phyloP scores from a whole-genome alignment of 2,329 filamentous ascomycete genomes.

The Aspergillus eucalypticola region DNA sequence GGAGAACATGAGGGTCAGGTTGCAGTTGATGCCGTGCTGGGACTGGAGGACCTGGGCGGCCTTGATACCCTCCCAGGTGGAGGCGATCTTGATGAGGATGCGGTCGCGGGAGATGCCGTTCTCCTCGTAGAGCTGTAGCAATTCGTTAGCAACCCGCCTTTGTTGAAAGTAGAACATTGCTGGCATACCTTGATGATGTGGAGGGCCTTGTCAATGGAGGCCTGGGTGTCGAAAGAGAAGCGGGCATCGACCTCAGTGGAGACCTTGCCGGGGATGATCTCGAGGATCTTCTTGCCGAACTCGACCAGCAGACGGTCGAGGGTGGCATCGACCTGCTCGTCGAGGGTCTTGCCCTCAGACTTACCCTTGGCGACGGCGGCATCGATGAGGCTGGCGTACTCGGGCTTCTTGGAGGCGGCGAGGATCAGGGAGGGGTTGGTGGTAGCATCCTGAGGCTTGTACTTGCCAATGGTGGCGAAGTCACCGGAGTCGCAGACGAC shows the following conservation, averaged over 20 bases:
- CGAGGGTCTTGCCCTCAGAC: conserved; percentile 64
- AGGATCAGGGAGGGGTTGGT: conserved; percentile 99
- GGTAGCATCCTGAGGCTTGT: conserved; percentile 99
- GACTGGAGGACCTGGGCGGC: conserved; percentile 94
- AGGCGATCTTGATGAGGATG: conserved; percentile 97
- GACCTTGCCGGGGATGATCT: conserved; percentile 97
- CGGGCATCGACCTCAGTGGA: conserved; percentile 97
- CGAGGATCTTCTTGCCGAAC: conserved; percentile 96
- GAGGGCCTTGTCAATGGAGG: conserved; percentile 90
- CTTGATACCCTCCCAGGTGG: conserved; percentile 99
- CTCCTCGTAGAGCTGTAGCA: conserved; percentile 86
- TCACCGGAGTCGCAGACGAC: conserved; percentile 97
- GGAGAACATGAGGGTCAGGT: conserved; percentile 99
- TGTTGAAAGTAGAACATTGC: too few species aligned
- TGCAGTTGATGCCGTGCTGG: conserved; percentile 95
- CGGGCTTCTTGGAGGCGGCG: conserved; percentile 94
- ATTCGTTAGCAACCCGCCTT: background rate
- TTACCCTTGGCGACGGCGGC: conserved; percentile 83
- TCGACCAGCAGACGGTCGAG: conserved; percentile 94
- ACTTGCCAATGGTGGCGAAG: conserved; percentile 92
- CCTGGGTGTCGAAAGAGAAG: conserved; percentile 93
- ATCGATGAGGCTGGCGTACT: conserved; percentile 92
- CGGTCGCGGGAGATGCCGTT: conserved; percentile 91
- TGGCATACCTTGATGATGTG: conserved; percentile 82
- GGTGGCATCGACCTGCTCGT: conserved; percentile 83